phyloP scores from a whole-genome alignment of 345 rosid species.

The Litchi chinensis region DNA sequence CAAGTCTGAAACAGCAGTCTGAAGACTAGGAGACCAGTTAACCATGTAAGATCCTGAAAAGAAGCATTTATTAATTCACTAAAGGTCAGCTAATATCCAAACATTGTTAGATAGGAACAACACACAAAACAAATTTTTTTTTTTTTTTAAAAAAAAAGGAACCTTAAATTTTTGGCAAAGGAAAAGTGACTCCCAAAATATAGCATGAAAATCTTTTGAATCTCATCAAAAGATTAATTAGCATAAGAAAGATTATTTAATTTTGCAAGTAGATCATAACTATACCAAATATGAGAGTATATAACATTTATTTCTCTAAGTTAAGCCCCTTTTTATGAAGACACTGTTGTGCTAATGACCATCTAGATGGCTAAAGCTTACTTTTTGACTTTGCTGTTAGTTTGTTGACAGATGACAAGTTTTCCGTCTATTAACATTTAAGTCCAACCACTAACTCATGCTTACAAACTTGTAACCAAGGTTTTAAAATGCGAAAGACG shows the following conservation, averaged over 20 bases:
- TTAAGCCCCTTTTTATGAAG: too few relatives aligned
- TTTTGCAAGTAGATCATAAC: background rate
- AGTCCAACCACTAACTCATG: too few relatives aligned
- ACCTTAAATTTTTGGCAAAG: background rate
- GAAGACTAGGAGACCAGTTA: slow-evolving; percentile 98
- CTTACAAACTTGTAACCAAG: too few relatives aligned
- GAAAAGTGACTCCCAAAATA: background rate
- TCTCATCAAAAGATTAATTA: background rate
- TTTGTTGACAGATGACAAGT: too few relatives aligned
- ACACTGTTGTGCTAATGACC: too few relatives aligned
- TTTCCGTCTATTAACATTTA: too few relatives aligned
- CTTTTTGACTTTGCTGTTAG: too few relatives aligned
- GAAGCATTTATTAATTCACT: slow-evolving; percentile 15
- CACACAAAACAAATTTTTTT: background rate
- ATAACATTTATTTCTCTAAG: background rate
- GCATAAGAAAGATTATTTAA: background rate
- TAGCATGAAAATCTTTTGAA: background rate
- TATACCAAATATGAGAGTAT: background rate
- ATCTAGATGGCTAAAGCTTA: too few relatives aligned
- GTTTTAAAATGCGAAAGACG: too few relatives aligned
- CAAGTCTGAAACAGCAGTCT: slow-evolving; percentile 99
- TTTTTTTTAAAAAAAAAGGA: background rate
- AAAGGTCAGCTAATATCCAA: background rate
- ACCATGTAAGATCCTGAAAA: slow-evolving; percentile 94
- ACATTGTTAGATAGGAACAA: background rate